A percentile compares a stretch with the other conserved stretches of the same genome.
Evolutionary conservation across 2,329 filamentous ascomycete genomes (phyloP).

Genomic region (Exophiala sp.): DNA sequence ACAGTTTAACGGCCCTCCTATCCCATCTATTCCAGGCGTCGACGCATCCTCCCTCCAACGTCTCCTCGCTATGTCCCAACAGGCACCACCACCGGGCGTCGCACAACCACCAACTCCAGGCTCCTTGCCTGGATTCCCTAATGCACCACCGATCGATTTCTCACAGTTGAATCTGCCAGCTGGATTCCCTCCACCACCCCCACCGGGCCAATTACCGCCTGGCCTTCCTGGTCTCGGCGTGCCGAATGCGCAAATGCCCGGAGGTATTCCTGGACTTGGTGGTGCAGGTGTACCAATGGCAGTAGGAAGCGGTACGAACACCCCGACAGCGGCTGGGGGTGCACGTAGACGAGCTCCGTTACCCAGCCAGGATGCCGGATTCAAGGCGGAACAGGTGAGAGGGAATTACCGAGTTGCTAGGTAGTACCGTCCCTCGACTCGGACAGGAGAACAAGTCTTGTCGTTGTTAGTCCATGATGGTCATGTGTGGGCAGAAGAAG

Average conservation of each 20-base stretch:
- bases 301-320: conserved; percentile 36
- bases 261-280: not conserved
- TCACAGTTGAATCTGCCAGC: conserved; percentile 33
- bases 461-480: too few species aligned
- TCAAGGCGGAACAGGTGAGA: conserved; percentile 70
- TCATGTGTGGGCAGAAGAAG: too few species aligned
- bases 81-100: conserved; percentile 38
- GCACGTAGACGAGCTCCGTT: conserved; percentile 60
- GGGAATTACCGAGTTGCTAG: conserved; percentile 48
- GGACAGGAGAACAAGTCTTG: not conserved
- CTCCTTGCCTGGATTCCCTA: conserved; percentile 2
- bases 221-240: conserved; percentile 41
- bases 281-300: conserved; percentile 34
- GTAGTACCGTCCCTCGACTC: conserved; percentile 17
- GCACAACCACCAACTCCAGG: conserved; percentile 32
- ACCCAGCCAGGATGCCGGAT: conserved; percentile 78
- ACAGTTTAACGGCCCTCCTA: conserved; percentile 26
- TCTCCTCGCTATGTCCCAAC: conserved; percentile 30
- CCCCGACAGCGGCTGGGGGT: conserved; percentile 23
- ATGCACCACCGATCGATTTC: conserved; percentile 32
- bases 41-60: conserved; percentile 38
- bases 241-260: conserved; percentile 37
- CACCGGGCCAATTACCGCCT: conserved; percentile 26
- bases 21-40: conserved; percentile 52
- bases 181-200: conserved; percentile 58